Base-by-base conservation (phyloP, 371 early-diverging fungal species). In the Mucor velutinosus region DNA sequence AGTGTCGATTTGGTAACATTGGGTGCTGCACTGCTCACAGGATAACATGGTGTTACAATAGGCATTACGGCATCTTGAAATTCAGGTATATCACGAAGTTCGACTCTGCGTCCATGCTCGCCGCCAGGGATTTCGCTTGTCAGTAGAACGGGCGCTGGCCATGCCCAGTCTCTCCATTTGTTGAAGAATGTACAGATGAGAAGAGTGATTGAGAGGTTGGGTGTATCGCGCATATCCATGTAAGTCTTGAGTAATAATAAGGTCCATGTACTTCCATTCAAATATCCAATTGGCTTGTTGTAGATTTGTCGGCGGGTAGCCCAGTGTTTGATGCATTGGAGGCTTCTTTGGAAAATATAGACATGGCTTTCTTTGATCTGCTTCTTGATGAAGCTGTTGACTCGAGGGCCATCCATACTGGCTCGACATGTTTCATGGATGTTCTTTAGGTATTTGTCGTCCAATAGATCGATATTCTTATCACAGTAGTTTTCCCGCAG, bases 401-500 rank as follows among this genome's bases (percentile, higher is more conserved):
- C 79, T 29, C 83, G 68, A 23, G 83, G 83, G 0, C 82, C 82
- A 66, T 79, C 79, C 71, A 82, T 70, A 39, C 79, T 79, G 6
- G 72, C 74, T 10, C 69, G 12, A 58, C 78, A 77, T 0, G 62
- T 47, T 21, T 64, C 63, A 58, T 82, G 78, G 0, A 82, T 56
- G 4, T 53, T 70, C 7, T 53, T 45, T 4, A 82, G 53, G 4
- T 74, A 21, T 10, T 14, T n/a, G 60, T 82, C 75, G 21, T 79
- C 75, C 37, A 79, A 58, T 10, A 79, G 23, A 47, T 79, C 56
- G 15, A 79, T 61, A 15, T 66, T 58, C 3, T 59, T 51, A 0
- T 69, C 55, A 11, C 77, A 45, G 0, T 56, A 65, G 11, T 53
- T 23, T n/a, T 51, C 23, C 30, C 25, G 66, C 8, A 82, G 23